These are phyloP conservation scores for Albatrellus sp. DNA, from an alignment of 1,284 basidiomycete species.

Conservation along the genomic window DNA sequence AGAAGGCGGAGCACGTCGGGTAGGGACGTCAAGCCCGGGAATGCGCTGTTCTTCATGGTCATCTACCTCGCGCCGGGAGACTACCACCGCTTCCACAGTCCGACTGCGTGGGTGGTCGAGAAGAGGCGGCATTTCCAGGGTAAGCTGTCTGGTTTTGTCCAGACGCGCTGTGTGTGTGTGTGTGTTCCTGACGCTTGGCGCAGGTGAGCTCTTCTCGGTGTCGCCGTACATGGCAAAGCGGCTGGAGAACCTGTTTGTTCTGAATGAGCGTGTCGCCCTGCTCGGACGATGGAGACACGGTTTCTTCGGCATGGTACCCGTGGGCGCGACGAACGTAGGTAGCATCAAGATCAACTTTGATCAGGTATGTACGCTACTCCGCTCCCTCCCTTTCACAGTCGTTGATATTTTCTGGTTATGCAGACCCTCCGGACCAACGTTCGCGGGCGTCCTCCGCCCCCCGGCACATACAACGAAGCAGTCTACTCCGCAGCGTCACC, in stretches of 20 bases:
- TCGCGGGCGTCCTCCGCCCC: constrained; percentile 57
- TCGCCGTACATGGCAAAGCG: constrained; percentile 93
- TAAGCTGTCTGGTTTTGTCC: constrained; percentile 16
- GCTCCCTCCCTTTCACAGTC: not conserved
- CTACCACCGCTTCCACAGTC: constrained; percentile 96
- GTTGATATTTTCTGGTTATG: not conserved
- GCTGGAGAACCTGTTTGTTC: constrained; percentile 86
- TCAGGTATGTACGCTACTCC: constrained; percentile 33
- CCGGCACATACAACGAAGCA: constrained; percentile 89
- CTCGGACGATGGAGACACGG: constrained; percentile 92
- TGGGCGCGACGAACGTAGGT: constrained; percentile 97
- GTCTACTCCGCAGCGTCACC: constrained; percentile 75
- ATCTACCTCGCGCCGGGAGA: constrained; percentile 98
- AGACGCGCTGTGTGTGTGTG: not conserved
- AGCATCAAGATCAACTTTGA: constrained; percentile 97
- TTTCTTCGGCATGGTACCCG: constrained; percentile 96
- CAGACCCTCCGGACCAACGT: constrained; percentile 79
- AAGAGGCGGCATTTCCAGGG: constrained; percentile 91
- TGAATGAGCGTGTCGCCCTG: constrained; percentile 97
- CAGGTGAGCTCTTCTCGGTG: constrained; percentile 90
- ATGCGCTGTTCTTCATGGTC: constrained; percentile 86
- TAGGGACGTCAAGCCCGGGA: constrained; percentile 47
- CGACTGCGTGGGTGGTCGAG: constrained; percentile 95
- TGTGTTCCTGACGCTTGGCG: not conserved
- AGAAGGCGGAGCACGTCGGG: constrained; percentile 29